Evolutionary conservation across 1,284 basidiomycete species (phyloP).

Genomic region (Omphalotus olearius): DNA sequence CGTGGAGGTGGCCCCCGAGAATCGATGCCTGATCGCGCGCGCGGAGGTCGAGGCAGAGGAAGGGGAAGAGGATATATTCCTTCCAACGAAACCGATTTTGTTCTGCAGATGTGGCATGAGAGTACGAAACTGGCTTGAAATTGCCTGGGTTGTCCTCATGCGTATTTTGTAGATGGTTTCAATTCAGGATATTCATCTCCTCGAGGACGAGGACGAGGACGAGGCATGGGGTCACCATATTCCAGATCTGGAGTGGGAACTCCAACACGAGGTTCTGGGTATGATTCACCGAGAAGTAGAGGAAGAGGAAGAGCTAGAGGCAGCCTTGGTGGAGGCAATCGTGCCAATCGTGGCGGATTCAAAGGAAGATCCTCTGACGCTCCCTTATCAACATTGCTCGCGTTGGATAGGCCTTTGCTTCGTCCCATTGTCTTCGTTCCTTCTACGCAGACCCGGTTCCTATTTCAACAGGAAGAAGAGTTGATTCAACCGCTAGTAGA

Average conservation of each 20-base stretch:
- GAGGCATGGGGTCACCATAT: conserved; percentile 7
- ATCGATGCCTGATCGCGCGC: conserved; percentile 5
- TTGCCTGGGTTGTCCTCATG: background rate
- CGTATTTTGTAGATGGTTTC: background rate
- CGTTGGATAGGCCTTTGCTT: conserved; percentile 55
- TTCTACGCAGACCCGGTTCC: conserved; percentile 41
- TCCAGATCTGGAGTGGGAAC: background rate
- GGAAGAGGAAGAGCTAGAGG: conserved; percentile 17
- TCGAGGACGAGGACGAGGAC: conserved; percentile 21
- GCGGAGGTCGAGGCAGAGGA: conserved; percentile 19
- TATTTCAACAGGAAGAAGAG: conserved; percentile 68
- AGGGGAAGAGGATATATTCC: conserved; percentile 21
- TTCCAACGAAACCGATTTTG: conserved; percentile 15
- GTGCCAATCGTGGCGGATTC: conserved; percentile 1
- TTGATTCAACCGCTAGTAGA: conserved; percentile 53
- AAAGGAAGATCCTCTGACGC: conserved; percentile 22
- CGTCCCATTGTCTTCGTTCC: conserved; percentile 66
- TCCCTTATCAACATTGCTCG: conserved; percentile 53
- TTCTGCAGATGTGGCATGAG: conserved; percentile 16
- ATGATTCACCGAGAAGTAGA: conserved; percentile 16
- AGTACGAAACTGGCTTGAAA: conserved; percentile 6
- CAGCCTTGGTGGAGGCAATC: conserved; percentile 2
- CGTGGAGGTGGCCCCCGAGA: conserved; percentile 4
- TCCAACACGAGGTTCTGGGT: background rate
- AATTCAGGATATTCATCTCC: conserved; percentile 10